A percentile compares a stretch with the other conserved stretches of the same genome.
phyloP scores from a whole-genome alignment of 345 rosid genomes.

The Reutealis trisperma region DNA sequence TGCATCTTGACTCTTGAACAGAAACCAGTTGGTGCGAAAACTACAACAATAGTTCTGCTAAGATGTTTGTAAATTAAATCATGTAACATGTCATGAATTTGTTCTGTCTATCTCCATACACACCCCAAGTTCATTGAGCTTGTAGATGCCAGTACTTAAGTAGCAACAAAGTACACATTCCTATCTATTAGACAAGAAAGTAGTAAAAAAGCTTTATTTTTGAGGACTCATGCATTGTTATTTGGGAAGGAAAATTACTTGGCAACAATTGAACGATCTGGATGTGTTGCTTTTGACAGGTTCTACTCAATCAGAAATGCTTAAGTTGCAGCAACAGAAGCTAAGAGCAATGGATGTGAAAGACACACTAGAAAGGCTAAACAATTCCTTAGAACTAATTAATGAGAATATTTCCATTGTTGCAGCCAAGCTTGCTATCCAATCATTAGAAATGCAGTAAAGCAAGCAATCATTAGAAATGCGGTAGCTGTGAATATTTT shows the following conservation, averaged over 20 bases:
- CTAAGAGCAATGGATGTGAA: slow-evolving; percentile 63
- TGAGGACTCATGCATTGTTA: not conserved
- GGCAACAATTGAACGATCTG: not conserved
- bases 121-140: too few relatives aligned
- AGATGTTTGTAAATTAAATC: too few relatives aligned
- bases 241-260: not conserved
- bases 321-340: slow-evolving; percentile 62
- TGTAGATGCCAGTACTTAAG: too few relatives aligned
- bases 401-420: slow-evolving; percentile 60
- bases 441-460: slow-evolving; percentile 47
- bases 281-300: slow-evolving; percentile 41
- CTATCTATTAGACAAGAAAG: too few relatives aligned
- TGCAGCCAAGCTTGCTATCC: slow-evolving; percentile 86
- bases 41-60: too few relatives aligned
- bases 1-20: too few relatives aligned
- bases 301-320: slow-evolving; percentile 52
- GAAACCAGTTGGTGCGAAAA: too few relatives aligned
- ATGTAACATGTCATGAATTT: too few relatives aligned
- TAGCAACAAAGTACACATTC: too few relatives aligned
- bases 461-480: slow-evolving; percentile 59
- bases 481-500: not conserved
- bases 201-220: not conserved
- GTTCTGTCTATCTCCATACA: too few relatives aligned
- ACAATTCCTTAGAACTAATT: slow-evolving; percentile 47
- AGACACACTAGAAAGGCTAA: slow-evolving; percentile 60